A percentile compares a stretch with the other conserved stretches of the same genome.
phyloP scores from a whole-genome alignment of 2,329 filamentous ascomycete species.

The Fusarium solani-melongenae region DNA sequence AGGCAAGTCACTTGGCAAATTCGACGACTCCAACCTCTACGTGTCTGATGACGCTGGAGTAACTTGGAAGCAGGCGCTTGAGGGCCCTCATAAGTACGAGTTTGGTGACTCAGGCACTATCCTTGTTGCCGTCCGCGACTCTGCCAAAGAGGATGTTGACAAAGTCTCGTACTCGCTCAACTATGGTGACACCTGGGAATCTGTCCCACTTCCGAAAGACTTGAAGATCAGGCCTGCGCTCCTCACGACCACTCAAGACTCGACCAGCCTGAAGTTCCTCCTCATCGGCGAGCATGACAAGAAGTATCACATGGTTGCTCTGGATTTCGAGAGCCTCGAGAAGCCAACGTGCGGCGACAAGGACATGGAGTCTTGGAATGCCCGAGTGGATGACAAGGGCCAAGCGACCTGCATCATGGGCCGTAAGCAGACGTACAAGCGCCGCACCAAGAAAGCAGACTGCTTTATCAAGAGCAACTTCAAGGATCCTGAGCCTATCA shows the following conservation, averaged over 20 bases:
- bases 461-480: constrained; percentile 92
- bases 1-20: constrained; percentile 77
- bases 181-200: constrained; percentile 87
- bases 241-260: constrained; percentile 90
- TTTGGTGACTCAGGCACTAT: constrained; percentile 95
- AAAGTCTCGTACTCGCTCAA: constrained; percentile 83
- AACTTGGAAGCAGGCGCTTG: constrained; percentile 80
- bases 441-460: constrained; percentile 86
- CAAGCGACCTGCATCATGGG: constrained; percentile 94
- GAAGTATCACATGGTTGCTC: constrained; percentile 73
- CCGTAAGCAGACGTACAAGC: constrained; percentile 86
- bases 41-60: constrained; percentile 92
- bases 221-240: constrained; percentile 76
- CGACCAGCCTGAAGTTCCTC: constrained; percentile 91
- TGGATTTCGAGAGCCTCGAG: constrained; percentile 87
- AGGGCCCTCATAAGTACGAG: constrained; percentile 93
- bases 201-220: constrained; percentile 72
- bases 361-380: constrained; percentile 91
- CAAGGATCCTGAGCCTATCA: constrained; percentile 77
- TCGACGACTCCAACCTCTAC: constrained; percentile 81
- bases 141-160: constrained; percentile 67
- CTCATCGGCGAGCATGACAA: constrained; percentile 73
- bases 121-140: constrained; percentile 84
- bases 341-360: constrained; percentile 80
- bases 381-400: constrained; percentile 81